Conservation (phyloP, 78 protist species). For the Polysphondylium violaceum region DNA sequence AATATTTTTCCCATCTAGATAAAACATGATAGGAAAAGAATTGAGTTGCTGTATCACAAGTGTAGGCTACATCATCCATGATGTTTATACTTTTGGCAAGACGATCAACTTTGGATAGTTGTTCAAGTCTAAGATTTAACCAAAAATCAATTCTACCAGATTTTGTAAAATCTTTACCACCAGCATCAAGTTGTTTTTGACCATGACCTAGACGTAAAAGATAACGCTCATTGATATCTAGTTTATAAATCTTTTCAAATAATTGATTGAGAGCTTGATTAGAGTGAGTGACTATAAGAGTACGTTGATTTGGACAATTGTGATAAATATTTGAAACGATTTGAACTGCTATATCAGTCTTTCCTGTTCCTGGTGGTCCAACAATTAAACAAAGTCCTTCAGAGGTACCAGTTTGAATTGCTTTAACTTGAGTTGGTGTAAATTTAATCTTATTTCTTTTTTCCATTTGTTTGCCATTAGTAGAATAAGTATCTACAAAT, state of each 20-base stretch:
- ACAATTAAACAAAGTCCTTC: conserved; percentile 95
- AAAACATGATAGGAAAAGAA: conserved; percentile 84
- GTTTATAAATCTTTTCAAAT: conserved; percentile 73
- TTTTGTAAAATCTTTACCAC: conserved; percentile 85
- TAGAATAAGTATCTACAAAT: not conserved
- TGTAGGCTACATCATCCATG: conserved; percentile 73
- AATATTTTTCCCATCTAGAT: conserved; percentile 71
- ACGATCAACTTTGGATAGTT: conserved; percentile 46
- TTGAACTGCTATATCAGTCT: conserved; percentile 99
- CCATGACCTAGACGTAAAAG: conserved; percentile 97
- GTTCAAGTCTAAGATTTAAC: conserved; percentile 87
- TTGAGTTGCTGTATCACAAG: conserved; percentile 96
- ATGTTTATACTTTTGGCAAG: conserved; percentile 84
- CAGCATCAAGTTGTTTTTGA: conserved; percentile 85
- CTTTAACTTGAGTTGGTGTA: conserved; percentile 79
- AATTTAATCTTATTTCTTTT: conserved; percentile 39
- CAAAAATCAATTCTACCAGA: conserved; percentile 95
- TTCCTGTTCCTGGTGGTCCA: conserved; percentile 99
- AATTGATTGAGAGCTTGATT: conserved; percentile 88
- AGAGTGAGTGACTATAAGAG: conserved; percentile 96
- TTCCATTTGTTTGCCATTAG: not conserved
- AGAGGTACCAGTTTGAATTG: conserved; percentile 86
- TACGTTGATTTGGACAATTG: conserved; percentile 93
- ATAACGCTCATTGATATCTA: conserved; percentile 94
- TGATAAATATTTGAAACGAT: conserved; percentile 92